Base-by-base conservation (phyloP, 1,284 basidiomycete genomes). In the Malassezia restricta region DNA sequence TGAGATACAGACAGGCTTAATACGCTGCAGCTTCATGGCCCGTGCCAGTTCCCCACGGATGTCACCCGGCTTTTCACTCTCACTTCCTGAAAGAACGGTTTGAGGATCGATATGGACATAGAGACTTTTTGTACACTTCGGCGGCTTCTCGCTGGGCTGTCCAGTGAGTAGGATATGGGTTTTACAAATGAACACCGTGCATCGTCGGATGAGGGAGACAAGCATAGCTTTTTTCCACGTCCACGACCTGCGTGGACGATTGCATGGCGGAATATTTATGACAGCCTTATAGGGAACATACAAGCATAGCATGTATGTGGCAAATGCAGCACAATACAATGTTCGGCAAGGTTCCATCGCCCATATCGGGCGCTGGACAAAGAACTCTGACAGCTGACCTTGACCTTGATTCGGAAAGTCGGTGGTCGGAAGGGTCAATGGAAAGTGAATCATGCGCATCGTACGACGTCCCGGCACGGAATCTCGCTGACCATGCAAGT, bases 381-480 rank as follows among this genome's bases (percentile, higher is more conserved):
- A 54, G 50, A 65, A 71, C 35, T 71, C 68, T n/a, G 59, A 62
- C 33, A 55, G 52, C 12, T 14, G 30, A 3, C 68, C 68, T 37
- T 41, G 51, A 17, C 68, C 68, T 48, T 69, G 68, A 6, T 60
- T 51, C 5, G 68, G 68, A 42, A 71, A 71, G 15, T 64, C 60
- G n/a, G 51, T 43, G 6, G 52, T 51, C 12, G 58, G 59, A 4
- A 62, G 28, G 6, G 47, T 30, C 8, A 33, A n/a, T 8, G 44
- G 35, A 8, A 47, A 24, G 12, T 24, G 39, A 15, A 40, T 8
- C 11, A 12, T 12, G 11, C 33, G 33, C 11, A 15, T 35, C 33
- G 33, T 15, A 35, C 33, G 33, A 12, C 33, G 33, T 5, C 20
- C 20, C 2, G 33, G 33, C 11, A 12, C 33, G 5, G 33, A 11